Base-by-base conservation (phyloP, 2,329 filamentous ascomycete genomes). In the Colletotrichum godetiae region DNA sequence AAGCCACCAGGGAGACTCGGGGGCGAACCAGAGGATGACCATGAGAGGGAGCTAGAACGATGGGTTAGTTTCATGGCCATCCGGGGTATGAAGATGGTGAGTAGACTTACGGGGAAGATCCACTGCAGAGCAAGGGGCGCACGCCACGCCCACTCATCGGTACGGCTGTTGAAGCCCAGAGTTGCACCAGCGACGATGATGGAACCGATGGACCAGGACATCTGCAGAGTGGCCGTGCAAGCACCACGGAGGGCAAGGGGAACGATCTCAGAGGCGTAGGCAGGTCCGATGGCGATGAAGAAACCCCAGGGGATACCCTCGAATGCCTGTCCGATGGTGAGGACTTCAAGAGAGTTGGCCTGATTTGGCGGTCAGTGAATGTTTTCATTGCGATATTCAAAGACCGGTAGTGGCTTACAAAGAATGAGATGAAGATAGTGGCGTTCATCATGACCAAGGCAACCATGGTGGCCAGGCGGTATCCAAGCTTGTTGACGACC, bases 261-360 rank as follows among this genome's bases (percentile, higher is more conserved):
- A 12, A 90, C 88, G 62, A 92, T 89, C 78, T 92, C 90, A 75
- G 82, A 84, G 79, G 87, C 89, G 82, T 91, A 91, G 2, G 90
- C 89, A 1, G 90, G 90, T 11, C 89, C 85, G 79, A 90, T 90
- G 77, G 89, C 88, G 75, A 91, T 90, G 81, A 92, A 92, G 76
- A 91, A 86, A 27, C 90, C 90, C 90, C 90, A 92, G 0, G 85
- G 89, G 19, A 92, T 76, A 75, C 90, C 90, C 80, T 91, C 88
- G 60, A 92, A 83, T 31, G 89, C 82, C 81, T 92, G 89, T 27
- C 86, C 82, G 1, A 84, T 83, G 55, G 90, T 84, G 67, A 88
- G 81, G 74, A 87, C 75, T 2, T 78, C 55, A 0, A 86, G 80
- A 8, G 82, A 85, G 74, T 81, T 77, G 67, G 79, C 82, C 75